phyloP scores from a whole-genome alignment of 495 filamentous ascomycete genomes.

The Tuber aestivum region DNA sequence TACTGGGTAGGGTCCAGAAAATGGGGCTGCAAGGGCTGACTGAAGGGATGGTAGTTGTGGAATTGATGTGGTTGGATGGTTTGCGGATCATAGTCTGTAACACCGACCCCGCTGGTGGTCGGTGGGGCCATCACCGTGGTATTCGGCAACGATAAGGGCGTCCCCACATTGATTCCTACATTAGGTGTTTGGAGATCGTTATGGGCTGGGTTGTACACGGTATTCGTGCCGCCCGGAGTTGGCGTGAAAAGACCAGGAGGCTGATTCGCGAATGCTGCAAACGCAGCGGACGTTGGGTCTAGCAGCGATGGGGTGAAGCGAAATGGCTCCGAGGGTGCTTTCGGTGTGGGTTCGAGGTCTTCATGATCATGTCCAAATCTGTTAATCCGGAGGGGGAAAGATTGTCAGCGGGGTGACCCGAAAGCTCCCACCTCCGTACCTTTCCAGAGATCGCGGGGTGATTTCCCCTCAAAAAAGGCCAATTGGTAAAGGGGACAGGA shows the following conservation, averaged over 20 bases:
- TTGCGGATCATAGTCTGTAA: constrained; percentile 47
- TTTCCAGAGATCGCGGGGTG: constrained; percentile 19
- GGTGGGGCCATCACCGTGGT: constrained; percentile 50
- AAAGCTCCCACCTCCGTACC: constrained; percentile 13
- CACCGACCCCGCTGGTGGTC: constrained; percentile 52
- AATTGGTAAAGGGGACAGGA: constrained; percentile 8
- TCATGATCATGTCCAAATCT: constrained; percentile 55
- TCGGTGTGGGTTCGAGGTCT: constrained; percentile 73
- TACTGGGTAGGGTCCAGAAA: constrained; percentile 45
- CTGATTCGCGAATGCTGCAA: constrained; percentile 70
- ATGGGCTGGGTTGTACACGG: constrained; percentile 73
- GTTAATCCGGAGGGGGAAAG: constrained; percentile 11
- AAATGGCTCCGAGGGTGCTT: constrained; percentile 68
- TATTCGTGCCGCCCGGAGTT: constrained; percentile 76
- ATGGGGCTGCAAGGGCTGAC: constrained; percentile 50
- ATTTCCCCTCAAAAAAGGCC: constrained; percentile 5
- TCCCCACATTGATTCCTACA: constrained; percentile 67
- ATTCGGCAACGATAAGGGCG: constrained; percentile 72
- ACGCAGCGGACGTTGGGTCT: constrained; percentile 75
- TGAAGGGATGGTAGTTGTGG: constrained; percentile 67
- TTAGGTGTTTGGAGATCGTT: constrained; percentile 88
- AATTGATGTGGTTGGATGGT: constrained; percentile 62
- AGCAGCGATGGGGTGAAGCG: constrained; percentile 81
- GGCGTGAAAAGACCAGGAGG: constrained; percentile 81
- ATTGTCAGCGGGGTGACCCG: constrained; percentile 19